phyloP scores from a whole-genome alignment of 345 rosid genomes.

The Syzygium aqueum region DNA sequence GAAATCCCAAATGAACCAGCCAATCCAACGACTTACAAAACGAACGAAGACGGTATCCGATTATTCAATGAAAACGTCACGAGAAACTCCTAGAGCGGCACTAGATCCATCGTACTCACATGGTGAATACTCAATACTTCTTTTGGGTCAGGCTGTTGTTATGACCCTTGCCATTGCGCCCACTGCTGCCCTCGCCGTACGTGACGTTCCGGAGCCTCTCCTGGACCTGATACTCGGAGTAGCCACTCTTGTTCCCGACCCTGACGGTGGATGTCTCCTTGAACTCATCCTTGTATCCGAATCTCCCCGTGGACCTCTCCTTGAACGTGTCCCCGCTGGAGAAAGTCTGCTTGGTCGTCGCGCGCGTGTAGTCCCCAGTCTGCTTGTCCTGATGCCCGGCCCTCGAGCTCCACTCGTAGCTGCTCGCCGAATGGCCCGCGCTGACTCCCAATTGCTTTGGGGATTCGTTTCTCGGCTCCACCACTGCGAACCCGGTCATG shows the following conservation, averaged over 20 bases:
- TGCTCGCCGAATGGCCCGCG: neutral
- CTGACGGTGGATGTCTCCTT: neutral
- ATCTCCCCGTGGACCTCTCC: slow-evolving; percentile 5
- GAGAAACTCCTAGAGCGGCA: neutral
- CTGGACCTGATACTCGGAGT: neutral
- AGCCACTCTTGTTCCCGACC: slow-evolving; percentile 8
- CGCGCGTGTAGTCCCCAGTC: neutral
- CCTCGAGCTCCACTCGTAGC: neutral
- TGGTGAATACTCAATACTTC: neutral
- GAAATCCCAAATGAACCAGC: neutral
- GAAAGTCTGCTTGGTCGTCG: neutral
- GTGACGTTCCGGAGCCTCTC: slow-evolving; percentile 3
- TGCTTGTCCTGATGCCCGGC: neutral
- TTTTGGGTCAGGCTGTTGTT: neutral
- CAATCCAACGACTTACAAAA: neutral
- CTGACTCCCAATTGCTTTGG: neutral
- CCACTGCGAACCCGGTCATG: neutral
- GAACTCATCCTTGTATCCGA: slow-evolving; percentile 6
- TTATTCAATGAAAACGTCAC: neutral
- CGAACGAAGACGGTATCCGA: neutral
- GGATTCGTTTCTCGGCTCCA: neutral
- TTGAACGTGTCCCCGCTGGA: slow-evolving; percentile 2
- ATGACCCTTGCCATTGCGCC: neutral
- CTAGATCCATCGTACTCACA: neutral
- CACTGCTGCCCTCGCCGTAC: neutral